Evolutionary conservation across 768 basidiomycete genomes (phyloP), one percentile per base, ranked within the genome.

Genomic region (Terana coerulea): DNA sequence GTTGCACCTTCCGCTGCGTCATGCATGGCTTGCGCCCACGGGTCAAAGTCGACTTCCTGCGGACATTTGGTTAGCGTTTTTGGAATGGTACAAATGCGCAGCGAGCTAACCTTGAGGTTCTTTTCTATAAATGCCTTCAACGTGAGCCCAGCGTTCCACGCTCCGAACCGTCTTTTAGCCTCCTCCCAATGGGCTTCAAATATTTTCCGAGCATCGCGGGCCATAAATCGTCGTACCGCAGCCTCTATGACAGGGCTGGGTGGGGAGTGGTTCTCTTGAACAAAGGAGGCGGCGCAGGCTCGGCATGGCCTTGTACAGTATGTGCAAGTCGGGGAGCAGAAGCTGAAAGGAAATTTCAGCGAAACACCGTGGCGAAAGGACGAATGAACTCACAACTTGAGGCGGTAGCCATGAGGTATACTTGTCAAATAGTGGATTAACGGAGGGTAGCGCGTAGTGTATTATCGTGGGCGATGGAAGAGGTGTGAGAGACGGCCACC

Each of bases 1-100:
- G 25, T 28, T 9, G 42, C 28, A 28, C 42, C 42, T 12, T 33
- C 35, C 5, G 9, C 5, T 10, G 14, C 40, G 15, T 35, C 41
- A 5, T 14, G 5, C 19, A 29, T 29, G 8, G 33, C 50, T 44
- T 51, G 28, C 25, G 28, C 42, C 51, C 42, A 52, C 25, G 51
- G 51, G 33, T 52, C 51, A 22, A 52, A 31, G 17, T 52, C 31
- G 17, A 52, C 36, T 45, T 52, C 51, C 51, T 52, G 42, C 25
- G 19, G 14, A 17, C 17, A 42, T 9, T 14, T 22, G 40, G 11
- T 9, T 22, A 12, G 21, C 10, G 21, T 12, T 42, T 42, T 12
- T 19, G 21, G 10, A 22, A 42, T 10, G 11, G 40, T 19, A 42
- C 14, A 45, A 25, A 15, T n/a, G 2, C 33, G 34, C 26, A 17